phyloP scores from a whole-genome alignment of 2,329 filamentous ascomycete species.

The Epichloe hybrida region DNA sequence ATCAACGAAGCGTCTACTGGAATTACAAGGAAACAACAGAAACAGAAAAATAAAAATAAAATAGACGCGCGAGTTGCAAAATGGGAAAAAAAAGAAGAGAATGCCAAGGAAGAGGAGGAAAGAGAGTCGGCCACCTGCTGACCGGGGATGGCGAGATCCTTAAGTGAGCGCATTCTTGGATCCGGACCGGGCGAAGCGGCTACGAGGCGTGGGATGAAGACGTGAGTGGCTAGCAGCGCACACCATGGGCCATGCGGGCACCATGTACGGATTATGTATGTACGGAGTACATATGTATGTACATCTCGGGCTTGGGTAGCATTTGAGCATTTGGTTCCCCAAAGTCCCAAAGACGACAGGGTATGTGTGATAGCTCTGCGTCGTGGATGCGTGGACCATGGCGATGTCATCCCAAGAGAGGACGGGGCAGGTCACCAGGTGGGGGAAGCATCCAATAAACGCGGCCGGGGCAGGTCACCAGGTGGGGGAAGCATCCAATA shows the following conservation, averaged over 20 bases:
- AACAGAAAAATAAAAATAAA: neutral
- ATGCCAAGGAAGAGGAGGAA: slow-evolving; percentile 17
- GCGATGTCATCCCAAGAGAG: neutral
- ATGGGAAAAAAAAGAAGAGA: slow-evolving; percentile 22
- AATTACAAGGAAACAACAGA: slow-evolving; percentile 15
- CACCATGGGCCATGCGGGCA: slow-evolving; percentile 4
- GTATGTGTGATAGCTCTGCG: slow-evolving; percentile 1
- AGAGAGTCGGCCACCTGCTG: slow-evolving; percentile 9
- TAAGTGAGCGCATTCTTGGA: slow-evolving; percentile 10
- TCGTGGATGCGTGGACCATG: neutral
- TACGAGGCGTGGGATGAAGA: slow-evolving; percentile 13
- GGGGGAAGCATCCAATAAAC: slow-evolving; percentile 19
- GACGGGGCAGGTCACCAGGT: no score
- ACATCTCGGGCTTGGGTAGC: slow-evolving; percentile 3
- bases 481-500: slow-evolving; percentile 18
- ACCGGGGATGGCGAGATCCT: slow-evolving; percentile 15
- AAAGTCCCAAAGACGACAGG: neutral
- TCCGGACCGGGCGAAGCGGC: slow-evolving; percentile 11
- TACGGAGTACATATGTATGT: neutral
- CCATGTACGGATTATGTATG: neutral
- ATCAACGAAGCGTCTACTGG: slow-evolving; percentile 28
- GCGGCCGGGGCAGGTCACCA: neutral
- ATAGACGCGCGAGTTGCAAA: slow-evolving; percentile 2
- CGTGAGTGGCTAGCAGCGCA: slow-evolving; percentile 13
- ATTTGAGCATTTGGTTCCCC: neutral